Evolutionary conservation across 768 basidiomycete genomes (phyloP).

Genomic region (Pisolithus albus): DNA sequence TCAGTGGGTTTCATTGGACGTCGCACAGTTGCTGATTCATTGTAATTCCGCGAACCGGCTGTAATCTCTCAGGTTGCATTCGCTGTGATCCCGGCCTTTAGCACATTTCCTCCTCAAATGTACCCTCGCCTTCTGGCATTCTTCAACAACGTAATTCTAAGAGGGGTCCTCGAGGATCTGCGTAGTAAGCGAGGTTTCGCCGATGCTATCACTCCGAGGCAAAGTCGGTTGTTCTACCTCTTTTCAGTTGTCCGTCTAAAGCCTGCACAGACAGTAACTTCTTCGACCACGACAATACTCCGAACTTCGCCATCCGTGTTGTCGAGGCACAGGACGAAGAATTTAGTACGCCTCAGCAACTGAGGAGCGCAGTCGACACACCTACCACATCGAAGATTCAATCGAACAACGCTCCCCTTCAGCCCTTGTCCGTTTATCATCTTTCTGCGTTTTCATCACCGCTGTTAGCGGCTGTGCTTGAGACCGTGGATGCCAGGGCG

Average conservation of each 20-base stretch:
- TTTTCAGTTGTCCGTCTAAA: not conserved
- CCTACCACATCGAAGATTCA: slow-evolving; percentile 23
- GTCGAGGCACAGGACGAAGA: slow-evolving; percentile 38
- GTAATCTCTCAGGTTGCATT: slow-evolving; percentile 56
- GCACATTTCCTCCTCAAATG: slow-evolving; percentile 60
- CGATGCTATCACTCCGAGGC: not conserved
- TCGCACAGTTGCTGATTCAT: slow-evolving; percentile 60
- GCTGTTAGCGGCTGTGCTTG: slow-evolving; percentile 55
- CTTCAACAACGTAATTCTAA: slow-evolving; percentile 58
- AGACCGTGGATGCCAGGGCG: slow-evolving; percentile 41
- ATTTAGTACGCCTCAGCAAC: slow-evolving; percentile 15
- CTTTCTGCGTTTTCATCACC: slow-evolving; percentile 58
- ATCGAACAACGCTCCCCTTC: slow-evolving; percentile 54
- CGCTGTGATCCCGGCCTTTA: slow-evolving; percentile 69
- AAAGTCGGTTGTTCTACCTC: slow-evolving; percentile 2
- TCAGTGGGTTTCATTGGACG: slow-evolving; percentile 65
- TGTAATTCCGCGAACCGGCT: slow-evolving; percentile 44
- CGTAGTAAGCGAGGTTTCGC: slow-evolving; percentile 28
- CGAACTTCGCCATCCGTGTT: slow-evolving; percentile 55
- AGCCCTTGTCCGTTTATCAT: slow-evolving; percentile 48
- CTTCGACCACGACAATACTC: slow-evolving; percentile 15
- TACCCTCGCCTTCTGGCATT: slow-evolving; percentile 56
- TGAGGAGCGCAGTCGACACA: slow-evolving; percentile 21
- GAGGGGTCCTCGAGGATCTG: slow-evolving; percentile 46
- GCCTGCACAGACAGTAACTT: slow-evolving; percentile 5